phyloP scores from a whole-genome alignment of 2,329 filamentous ascomycete genomes.

The Apiospora hydei region DNA sequence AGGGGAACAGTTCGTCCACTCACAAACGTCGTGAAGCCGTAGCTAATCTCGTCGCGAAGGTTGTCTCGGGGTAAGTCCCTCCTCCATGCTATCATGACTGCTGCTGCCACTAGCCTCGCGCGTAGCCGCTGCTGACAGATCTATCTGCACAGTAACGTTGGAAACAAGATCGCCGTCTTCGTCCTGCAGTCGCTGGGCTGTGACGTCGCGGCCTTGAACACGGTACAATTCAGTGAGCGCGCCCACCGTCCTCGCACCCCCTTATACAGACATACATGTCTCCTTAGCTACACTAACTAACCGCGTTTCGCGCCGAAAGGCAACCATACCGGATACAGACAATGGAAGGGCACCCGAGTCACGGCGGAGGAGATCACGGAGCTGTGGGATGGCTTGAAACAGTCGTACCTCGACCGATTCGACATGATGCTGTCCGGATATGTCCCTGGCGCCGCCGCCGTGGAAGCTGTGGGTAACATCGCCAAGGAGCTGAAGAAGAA shows the following conservation, averaged over 20 bases:
- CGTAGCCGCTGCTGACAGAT: conserved; percentile 28
- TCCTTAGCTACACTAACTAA: conserved; percentile 24
- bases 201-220: conserved; percentile 93
- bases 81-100: background rate
- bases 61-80: conserved; percentile 73
- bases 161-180: conserved; percentile 96
- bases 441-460: conserved; percentile 84
- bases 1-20: conserved; percentile 36
- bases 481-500: conserved; percentile 79
- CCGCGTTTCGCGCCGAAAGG: conserved; percentile 57
- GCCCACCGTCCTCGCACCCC: background rate
- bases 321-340: conserved; percentile 93
- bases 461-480: conserved; percentile 85
- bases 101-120: conserved; percentile 9
- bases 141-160: conserved; percentile 76
- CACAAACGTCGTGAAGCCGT: conserved; percentile 33
- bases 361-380: conserved; percentile 83
- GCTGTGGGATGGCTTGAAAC: conserved; percentile 83
- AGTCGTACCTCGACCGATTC: conserved; percentile 86
- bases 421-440: conserved; percentile 96
- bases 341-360: conserved; percentile 84
- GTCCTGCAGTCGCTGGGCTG: conserved; percentile 93
- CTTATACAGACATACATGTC: background rate
- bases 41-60: conserved; percentile 56
- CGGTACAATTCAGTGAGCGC: conserved; percentile 90